Conservation (phyloP, 257 asterid species). For the Cinchona pubescens region DNA sequence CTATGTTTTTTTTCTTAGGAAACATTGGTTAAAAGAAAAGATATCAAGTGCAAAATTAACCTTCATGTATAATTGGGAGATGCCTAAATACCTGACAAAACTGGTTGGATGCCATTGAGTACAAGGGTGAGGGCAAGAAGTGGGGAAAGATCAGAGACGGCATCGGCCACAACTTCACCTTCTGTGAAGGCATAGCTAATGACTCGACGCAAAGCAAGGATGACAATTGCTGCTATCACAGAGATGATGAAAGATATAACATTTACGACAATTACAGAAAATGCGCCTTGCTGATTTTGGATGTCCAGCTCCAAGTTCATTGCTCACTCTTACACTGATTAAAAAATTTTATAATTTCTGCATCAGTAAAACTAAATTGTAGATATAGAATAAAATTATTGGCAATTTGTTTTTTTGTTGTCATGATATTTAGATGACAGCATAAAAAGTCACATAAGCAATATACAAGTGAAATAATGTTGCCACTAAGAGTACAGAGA, state of each 20-base stretch:
- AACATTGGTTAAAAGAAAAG: background rate
- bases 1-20: no score
- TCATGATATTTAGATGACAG: no score
- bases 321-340: constrained; percentile 43
- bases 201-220: constrained; percentile 22
- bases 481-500: no score
- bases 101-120: constrained; percentile 43
- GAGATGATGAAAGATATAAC: constrained; percentile 22
- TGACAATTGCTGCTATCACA: constrained; percentile 20
- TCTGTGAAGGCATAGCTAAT: constrained; percentile 40
- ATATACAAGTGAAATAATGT: no score
- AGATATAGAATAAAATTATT: no score
- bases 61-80: background rate
- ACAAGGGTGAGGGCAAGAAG: constrained; percentile 34
- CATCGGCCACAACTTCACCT: constrained; percentile 38
- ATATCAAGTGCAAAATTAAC: background rate
- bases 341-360: no score
- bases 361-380: background rate
- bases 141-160: constrained; percentile 40
- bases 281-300: constrained; percentile 41
- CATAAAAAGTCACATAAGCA: no score
- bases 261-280: constrained; percentile 33
- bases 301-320: constrained; percentile 41
- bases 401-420: no score
- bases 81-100: constrained; percentile 33